phyloP scores from a whole-genome alignment of 108 stramenopile genomes.

The Skeletonema grethae region DNA sequence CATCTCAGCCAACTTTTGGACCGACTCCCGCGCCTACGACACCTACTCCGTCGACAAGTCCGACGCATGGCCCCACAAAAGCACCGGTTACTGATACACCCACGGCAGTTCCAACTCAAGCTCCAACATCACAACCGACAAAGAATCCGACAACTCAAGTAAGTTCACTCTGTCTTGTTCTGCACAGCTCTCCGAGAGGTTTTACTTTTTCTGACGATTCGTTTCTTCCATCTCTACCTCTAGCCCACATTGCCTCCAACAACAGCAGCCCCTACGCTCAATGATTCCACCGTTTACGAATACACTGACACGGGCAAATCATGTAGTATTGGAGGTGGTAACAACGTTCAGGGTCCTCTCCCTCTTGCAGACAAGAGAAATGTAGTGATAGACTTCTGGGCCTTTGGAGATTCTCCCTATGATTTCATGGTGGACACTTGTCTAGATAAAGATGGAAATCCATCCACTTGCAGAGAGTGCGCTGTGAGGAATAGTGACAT shows the following conservation, averaged over 20 bases:
- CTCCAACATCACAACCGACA: too few species aligned
- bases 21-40: not conserved
- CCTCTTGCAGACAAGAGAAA: constrained; percentile 1
- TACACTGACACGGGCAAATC: not conserved
- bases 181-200: too few species aligned
- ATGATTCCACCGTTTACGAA: not conserved
- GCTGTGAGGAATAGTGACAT: too few species aligned
- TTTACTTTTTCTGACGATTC: too few species aligned
- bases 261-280: too few species aligned
- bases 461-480: too few species aligned
- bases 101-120: not conserved
- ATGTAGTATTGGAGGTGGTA: not conserved
- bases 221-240: too few species aligned
- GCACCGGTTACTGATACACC: not conserved
- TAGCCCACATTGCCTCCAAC: too few species aligned
- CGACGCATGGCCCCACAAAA: constrained; percentile 1
- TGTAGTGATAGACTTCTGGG: not conserved
- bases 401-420: not conserved
- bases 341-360: not conserved
- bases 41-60: not conserved
- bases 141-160: not conserved
- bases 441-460: not conserved
- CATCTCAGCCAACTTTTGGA: too few species aligned
- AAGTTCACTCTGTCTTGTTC: too few species aligned
- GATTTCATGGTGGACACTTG: constrained; percentile 1